A percentile compares a stretch with the other conserved stretches of the same genome.
Conservation (phyloP, 192 early-diverging fungal genomes). For the Coemansia sp. region DNA sequence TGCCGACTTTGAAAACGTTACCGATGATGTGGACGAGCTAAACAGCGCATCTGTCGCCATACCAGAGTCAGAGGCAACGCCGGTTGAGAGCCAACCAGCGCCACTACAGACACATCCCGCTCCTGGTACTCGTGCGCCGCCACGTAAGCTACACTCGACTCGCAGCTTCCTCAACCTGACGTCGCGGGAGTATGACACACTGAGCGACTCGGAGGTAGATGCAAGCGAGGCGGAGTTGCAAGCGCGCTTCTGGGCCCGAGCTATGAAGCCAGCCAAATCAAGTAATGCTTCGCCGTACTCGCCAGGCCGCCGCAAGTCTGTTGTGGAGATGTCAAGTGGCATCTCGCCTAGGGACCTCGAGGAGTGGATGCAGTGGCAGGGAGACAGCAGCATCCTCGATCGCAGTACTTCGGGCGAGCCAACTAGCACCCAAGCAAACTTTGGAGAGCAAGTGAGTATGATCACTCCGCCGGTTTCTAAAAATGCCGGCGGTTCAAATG, state of each 20-base stretch:
- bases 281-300: constrained; percentile 44
- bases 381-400: constrained; percentile 5
- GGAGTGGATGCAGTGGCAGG: constrained; percentile 54
- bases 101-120: neutral
- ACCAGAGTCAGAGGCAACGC: neutral
- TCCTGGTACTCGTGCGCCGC: constrained; percentile 17
- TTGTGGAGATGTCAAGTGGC: constrained; percentile 37
- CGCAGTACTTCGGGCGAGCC: neutral
- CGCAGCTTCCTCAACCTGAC: constrained; percentile 27
- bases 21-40: neutral
- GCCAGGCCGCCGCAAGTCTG: constrained; percentile 40
- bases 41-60: neutral
- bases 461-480: constrained; percentile 35
- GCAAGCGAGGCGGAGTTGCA: constrained; percentile 29
- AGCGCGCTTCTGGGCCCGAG: constrained; percentile 48
- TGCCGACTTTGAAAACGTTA: neutral
- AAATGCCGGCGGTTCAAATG: neutral
- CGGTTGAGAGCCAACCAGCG: neutral
- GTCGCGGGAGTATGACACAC: constrained; percentile 24
- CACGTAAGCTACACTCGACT: constrained; percentile 19
- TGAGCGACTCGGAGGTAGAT: constrained; percentile 40
- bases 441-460: neutral
- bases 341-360: constrained; percentile 47
- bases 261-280: constrained; percentile 46
- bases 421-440: neutral